Conservation (phyloP, 305 asterid species). For the Ajuga reptans region DNA sequence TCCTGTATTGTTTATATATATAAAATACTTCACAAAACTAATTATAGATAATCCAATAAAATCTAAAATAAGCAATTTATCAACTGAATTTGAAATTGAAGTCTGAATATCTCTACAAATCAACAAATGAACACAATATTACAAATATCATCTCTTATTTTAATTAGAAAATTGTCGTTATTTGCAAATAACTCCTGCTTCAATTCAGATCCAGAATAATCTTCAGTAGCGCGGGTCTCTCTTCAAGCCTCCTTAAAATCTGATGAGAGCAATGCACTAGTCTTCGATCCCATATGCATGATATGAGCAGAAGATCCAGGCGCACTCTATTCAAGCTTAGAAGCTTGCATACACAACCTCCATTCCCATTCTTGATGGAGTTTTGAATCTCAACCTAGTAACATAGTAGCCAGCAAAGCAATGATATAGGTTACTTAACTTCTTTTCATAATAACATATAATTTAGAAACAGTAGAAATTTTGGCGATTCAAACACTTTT, state of each 20-base stretch:
- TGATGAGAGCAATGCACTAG: constrained; percentile 56
- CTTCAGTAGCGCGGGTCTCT: constrained; percentile 27
- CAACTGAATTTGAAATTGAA: no score
- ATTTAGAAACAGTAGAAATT: not conserved
- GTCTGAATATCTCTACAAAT: no score
- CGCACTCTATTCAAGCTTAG: constrained; percentile 61
- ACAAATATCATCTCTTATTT: no score
- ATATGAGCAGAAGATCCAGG: constrained; percentile 63
- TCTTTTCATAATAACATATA: not conserved
- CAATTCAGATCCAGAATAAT: constrained; percentile 25
- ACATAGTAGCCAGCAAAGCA: constrained; percentile 17
- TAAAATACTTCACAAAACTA: no score
- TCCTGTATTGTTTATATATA: no score
- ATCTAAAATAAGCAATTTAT: no score
- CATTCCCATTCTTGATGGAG: constrained; percentile 37
- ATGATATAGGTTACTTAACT: constrained; percentile 3
- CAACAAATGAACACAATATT: no score
- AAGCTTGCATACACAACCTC: constrained; percentile 39
- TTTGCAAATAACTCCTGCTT: constrained; percentile 29
- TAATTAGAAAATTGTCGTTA: constrained; percentile 28
- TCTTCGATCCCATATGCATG: constrained; percentile 83
- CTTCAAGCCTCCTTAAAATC: constrained; percentile 29
- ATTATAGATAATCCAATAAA: no score
- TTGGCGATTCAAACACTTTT: not conserved
- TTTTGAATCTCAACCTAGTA: constrained; percentile 56